Base-by-base conservation (phyloP, 805 yeast species). In the Ogataea pini region DNA sequence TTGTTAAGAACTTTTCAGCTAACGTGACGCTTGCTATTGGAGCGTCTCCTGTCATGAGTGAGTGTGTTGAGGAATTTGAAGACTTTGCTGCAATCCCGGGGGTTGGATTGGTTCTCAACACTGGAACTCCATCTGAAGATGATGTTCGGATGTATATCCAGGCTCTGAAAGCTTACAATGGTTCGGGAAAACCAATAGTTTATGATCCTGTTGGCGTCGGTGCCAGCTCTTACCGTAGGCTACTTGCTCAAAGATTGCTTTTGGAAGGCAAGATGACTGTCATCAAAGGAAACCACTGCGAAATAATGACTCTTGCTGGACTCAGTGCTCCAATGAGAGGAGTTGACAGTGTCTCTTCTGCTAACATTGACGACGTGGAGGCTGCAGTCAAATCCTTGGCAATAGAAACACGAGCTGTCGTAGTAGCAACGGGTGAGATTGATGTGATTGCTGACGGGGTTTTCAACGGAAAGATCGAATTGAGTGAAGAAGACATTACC, bases 151-250 rank as follows among this genome's bases (percentile, higher is more conserved):
- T 75, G 47, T 78, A 78, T 51, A 55, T 71, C 18, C 57, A 60
- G 2, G 96, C 92, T 0, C 64, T 85, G 16, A 60, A 62, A 8
- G 78, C 76, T 0, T 89, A 90, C 62, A 85, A 85, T 60, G 61
- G 59, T 12, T 56, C 64, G 12, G 78, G 78, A 2, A 72, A 75
- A 38, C 91, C 88, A 3, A 76, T 90, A 27, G 79, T 90, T 0
- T 83, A 86, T 56, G 97, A 90, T 64, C 97, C 97, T 0, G 96
- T 90, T n/a, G 97, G 90, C 0, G 89, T 85, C 33, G 96, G 96
- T 22, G 96, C 97, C 0, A 76, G 96, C 0, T 48, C 60, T 3
- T 75, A 79, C 4, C 73, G 97, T 49, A 69, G 70, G 33, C 58
- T 65, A 3, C 70, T 81, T 14, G 77, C 82, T 44, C 63, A 70